These are phyloP conservation scores for Candida tammaniensis DNA, from an alignment of 805 yeast genomes.

Conservation along the genomic window DNA sequence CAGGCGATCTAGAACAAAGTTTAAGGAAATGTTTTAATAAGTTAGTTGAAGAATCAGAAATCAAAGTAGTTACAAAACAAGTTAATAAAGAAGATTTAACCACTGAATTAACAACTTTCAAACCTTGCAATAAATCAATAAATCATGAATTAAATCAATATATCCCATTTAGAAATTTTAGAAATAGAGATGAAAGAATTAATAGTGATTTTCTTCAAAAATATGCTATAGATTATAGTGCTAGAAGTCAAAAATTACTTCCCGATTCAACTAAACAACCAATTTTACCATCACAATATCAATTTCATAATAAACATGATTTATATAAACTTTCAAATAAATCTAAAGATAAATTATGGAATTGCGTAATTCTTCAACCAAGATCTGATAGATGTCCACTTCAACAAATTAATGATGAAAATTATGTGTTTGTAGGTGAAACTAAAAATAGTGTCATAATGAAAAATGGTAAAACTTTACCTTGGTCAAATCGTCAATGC, in stretches of 20 bases:
- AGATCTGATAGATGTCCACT: constrained; percentile 38
- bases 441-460: constrained; percentile 13
- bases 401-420: constrained; percentile 17
- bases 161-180: constrained; percentile 11
- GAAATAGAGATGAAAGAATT: constrained; percentile 47
- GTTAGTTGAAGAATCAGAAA: no score
- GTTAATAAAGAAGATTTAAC: no score
- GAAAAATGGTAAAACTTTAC: constrained; percentile 21
- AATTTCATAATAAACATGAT: constrained; percentile 26
- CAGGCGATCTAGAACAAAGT: no score
- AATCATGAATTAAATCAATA: constrained; percentile 4
- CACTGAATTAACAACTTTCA: constrained; percentile 17
- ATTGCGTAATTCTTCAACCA: constrained; percentile 51
- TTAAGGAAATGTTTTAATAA: no score
- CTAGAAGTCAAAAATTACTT: constrained; percentile 30
- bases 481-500: constrained; percentile 21
- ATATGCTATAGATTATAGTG: constrained; percentile 49
- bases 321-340: constrained; percentile 35
- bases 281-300: constrained; percentile 13
- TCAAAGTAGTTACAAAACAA: no score
- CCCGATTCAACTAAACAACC: constrained; percentile 18
- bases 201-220: constrained; percentile 48
- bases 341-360: constrained; percentile 53
- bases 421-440: constrained; percentile 18
- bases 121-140: constrained; percentile 6